Evolutionary conservation across 2,329 filamentous ascomycete species (phyloP), one percentile per base, ranked within the genome.

Genomic region (Claviceps paspali): DNA sequence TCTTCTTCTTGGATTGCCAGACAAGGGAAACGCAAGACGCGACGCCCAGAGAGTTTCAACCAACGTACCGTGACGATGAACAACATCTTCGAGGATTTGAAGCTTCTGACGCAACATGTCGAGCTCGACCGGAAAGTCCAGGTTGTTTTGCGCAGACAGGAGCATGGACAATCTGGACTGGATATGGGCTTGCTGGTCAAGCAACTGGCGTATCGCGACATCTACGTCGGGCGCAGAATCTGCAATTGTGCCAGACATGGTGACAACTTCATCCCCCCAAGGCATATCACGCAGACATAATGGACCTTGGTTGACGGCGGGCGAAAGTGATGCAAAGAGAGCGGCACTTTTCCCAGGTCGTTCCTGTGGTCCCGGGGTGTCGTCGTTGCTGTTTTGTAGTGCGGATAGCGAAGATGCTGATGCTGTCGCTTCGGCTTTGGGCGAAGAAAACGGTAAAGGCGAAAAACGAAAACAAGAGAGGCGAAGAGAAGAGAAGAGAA

Each of bases 81-180:
- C 61, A 51, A 67, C 66, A 38, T 56, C 53, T 46, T 66, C 62
- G 39, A 75, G 56, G 30, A 64, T 59, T 40, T 59, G 63, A 38
- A 67, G 55, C 52, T 74, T 75, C 52, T 70, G 63, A 41, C 65
- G 68, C 47, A 76, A 56, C 65, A 73, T 70, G 36, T 63, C 60
- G 21, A 71, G 55, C 56, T 75, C 70, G 34, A 61, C 43, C 42
- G 59, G 61, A 45, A 62, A 53, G 49, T 70, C 63, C 36, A 63
- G 58, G 33, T 60, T 60, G 54, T 66, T 63, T 44, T 62, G 65
- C 45, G 57, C 56, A 38, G 64, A 63, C 12, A 70, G 57, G 33
- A 71, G 52, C 41, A 58, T 57, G 39, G 63, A 60, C 37, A 71
- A 58, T 49, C 63, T 64, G 43, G 67, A 60, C 47, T 69, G 64